Evolutionary conservation across 106 monocot genomes (phyloP).

Genomic region (Platanthera zijinensis): DNA sequence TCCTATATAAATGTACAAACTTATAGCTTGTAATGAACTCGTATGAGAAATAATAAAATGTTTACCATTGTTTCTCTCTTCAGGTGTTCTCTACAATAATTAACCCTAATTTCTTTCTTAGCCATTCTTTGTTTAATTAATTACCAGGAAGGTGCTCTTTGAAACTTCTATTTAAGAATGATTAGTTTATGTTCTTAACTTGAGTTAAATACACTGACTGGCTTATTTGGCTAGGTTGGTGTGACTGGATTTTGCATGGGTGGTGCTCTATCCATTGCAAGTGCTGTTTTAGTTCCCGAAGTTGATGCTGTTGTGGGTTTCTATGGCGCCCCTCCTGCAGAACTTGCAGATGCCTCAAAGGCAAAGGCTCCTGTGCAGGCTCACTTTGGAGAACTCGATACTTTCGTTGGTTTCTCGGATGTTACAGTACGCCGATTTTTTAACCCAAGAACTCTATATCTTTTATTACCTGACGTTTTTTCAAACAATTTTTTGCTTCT

Average conservation of each 20-base stretch:
- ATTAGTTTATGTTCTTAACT: neutral
- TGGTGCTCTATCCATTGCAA: constrained; percentile 86
- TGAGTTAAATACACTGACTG: neutral
- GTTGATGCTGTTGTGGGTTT: constrained; percentile 90
- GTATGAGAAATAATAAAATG: too few species aligned
- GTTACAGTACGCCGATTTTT: constrained; percentile 50
- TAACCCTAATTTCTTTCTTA: too few species aligned
- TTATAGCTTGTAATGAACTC: too few species aligned
- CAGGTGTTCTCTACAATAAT: too few species aligned
- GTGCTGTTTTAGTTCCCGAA: constrained; percentile 77
- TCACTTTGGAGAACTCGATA: constrained; percentile 89
- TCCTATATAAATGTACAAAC: too few species aligned
- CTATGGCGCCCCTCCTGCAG: constrained; percentile 73
- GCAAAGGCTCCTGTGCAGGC: constrained; percentile 82
- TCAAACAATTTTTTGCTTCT: neutral
- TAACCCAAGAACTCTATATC: neutral
- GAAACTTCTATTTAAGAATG: neutral
- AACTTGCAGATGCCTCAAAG: constrained; percentile 75
- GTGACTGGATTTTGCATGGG: constrained; percentile 97
- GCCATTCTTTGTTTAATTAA: neutral
- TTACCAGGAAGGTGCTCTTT: neutral
- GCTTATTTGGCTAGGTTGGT: constrained; percentile 49
- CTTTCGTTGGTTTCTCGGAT: constrained; percentile 82
- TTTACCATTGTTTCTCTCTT: too few species aligned
- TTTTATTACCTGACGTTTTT: neutral